phyloP scores from a whole-genome alignment of 768 basidiomycete genomes.

The Tricholomella constricta region DNA sequence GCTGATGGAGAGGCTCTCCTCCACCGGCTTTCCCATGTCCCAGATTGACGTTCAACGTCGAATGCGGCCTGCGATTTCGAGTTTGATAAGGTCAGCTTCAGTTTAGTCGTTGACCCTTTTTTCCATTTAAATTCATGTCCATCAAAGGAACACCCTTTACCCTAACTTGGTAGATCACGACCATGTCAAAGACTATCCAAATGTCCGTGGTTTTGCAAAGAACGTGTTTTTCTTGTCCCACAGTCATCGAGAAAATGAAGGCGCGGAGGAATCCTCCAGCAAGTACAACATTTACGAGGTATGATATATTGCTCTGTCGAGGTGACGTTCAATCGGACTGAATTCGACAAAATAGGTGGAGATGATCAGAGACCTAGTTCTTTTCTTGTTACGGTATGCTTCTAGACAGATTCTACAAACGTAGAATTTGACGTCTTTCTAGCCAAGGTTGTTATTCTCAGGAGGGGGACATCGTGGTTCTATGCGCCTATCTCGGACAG shows the following conservation, averaged over 20 bases:
- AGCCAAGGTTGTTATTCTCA: conserved; percentile 47
- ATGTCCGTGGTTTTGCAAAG: conserved; percentile 61
- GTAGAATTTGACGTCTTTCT: background rate
- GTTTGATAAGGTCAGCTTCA: conserved; percentile 50
- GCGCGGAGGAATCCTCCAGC: conserved; percentile 60
- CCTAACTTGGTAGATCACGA: conserved; percentile 59
- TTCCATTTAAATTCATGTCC: background rate
- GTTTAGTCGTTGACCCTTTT: background rate
- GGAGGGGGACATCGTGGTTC: conserved; percentile 49
- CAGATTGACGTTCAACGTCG: conserved; percentile 71
- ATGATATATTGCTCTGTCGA: conserved; percentile 1
- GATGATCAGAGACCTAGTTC: conserved; percentile 47
- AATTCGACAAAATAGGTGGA: conserved; percentile 30
- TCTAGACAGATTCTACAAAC: background rate
- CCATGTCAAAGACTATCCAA: conserved; percentile 49
- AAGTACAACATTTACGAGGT: conserved; percentile 75
- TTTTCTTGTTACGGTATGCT: conserved; percentile 42
- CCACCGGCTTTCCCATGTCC: conserved; percentile 62
- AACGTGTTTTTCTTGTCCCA: conserved; percentile 74
- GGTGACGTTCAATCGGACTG: background rate
- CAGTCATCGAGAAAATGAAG: conserved; percentile 58
- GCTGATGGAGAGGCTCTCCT: conserved; percentile 72
- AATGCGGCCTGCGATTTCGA: conserved; percentile 73
- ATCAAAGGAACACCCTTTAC: conserved; percentile 59
- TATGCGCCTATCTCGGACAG: conserved; percentile 51